Conservation (phyloP, 805 yeast genomes). For the Cyberlindnera euphorbiiphila region DNA sequence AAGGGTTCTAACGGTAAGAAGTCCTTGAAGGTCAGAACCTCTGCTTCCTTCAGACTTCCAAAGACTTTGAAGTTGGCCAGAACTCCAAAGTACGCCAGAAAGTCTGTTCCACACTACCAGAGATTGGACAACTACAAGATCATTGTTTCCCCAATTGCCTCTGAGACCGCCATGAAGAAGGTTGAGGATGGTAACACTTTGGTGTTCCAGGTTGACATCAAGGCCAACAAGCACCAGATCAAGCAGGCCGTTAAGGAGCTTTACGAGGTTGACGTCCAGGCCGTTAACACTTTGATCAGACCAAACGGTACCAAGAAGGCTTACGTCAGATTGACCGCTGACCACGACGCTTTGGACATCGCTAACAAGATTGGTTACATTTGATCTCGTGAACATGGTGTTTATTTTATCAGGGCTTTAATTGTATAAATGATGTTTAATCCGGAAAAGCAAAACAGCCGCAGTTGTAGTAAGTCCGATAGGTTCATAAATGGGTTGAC, state of each 20-base stretch:
- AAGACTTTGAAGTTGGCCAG: constrained; percentile 93
- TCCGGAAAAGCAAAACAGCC: constrained; percentile 15
- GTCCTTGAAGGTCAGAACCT: constrained; percentile 89
- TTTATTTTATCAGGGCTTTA: constrained; percentile 13
- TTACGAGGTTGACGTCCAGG: constrained; percentile 90
- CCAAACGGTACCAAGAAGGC: constrained; percentile 99
- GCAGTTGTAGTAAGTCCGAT: too few species aligned
- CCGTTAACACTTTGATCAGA: constrained; percentile 95
- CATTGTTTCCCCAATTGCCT: constrained; percentile 90
- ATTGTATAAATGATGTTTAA: constrained; percentile 22
- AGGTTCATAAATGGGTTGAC: too few species aligned
- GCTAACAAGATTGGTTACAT: constrained; percentile 99
- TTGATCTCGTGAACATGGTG: constrained; percentile 40
- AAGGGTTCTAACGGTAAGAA: constrained; percentile 94
- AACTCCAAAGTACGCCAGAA: constrained; percentile 91
- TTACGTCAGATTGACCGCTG: constrained; percentile 97
- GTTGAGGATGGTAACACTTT: constrained; percentile 99
- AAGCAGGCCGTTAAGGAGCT: constrained; percentile 97
- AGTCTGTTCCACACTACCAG: constrained; percentile 95
- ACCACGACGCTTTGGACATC: constrained; percentile 98
- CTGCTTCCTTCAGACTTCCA: constrained; percentile 95
- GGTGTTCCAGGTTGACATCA: constrained; percentile 96
- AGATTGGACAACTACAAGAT: constrained; percentile 96
- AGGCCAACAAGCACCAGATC: constrained; percentile 98
- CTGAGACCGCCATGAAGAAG: constrained; percentile 99